Base-by-base conservation (phyloP, 2,329 filamentous ascomycete species). In the Colletotrichum tofieldiae region DNA sequence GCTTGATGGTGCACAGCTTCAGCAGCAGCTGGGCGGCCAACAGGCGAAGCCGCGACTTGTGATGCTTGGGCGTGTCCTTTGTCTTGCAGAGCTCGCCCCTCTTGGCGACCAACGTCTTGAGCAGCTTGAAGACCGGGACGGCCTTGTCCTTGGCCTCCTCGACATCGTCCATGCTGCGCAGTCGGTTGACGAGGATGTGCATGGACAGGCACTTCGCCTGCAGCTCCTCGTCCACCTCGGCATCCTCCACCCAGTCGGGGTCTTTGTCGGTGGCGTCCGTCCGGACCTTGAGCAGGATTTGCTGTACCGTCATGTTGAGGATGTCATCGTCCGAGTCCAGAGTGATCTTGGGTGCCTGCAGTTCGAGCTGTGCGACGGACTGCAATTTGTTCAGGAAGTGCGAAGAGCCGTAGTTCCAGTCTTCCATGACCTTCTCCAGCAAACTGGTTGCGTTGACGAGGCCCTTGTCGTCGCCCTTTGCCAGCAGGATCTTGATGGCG, bases 401-500 rank as follows among this genome's bases (percentile, higher is more conserved):
- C 43, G 92, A 86, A 14, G 89, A 88, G 1, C 91, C 93, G 75
- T 94, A 95, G 3, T 88, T 86, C 86, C 93, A 95, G 62, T 91
- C 89, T 75, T 94, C 91, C 75, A 94, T 89, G 71, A 92, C 92
- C 79, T 92, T 93, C 67, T 92, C 89, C 9, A 98, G 83, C 14
- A 99, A 87, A 76, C 97, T 95, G 65, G 93, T 95, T 9, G 94
- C 94, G 72, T 94, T 93, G 84, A 97, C 93, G 78, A 95, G 83
- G 75, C 87, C 93, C 80, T 94, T 96, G 62, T 95, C 91, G 29
- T 90, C 87, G 56, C 86, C 86, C 76, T 92, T 92, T 45, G 93
- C 92, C 82, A 98, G 90, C 65, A 99, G 87, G 75, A 99, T 95
- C 37, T 94, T 95, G 60, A 98, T 91, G 0, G 96, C 96, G 83